These are phyloP conservation scores for Gymnopilus junonius DNA, from an alignment of 768 basidiomycete species.

Conservation along the genomic window DNA sequence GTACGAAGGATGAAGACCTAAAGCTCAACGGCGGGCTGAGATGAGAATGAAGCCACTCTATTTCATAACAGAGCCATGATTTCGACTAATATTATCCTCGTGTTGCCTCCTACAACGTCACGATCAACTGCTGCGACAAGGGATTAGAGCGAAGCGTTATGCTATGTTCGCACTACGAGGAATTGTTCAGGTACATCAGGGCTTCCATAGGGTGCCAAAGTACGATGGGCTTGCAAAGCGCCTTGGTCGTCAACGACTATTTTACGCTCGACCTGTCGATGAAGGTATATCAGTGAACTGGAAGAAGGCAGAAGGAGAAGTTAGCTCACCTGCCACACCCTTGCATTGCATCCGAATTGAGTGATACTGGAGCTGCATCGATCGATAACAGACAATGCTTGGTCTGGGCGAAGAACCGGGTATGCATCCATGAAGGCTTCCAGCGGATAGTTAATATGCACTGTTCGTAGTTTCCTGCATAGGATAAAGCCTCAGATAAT, in stretches of 20 bases:
- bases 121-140: background rate
- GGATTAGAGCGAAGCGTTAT: background rate
- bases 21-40: no score
- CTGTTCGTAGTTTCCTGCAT: constrained; percentile 50
- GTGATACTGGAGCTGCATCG: constrained; percentile 54
- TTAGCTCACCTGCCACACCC: constrained; percentile 67
- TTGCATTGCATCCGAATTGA: constrained; percentile 71
- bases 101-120: background rate
- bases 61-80: background rate
- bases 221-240: constrained; percentile 32
- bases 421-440: constrained; percentile 29
- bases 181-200: constrained; percentile 76
- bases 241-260: constrained; percentile 43
- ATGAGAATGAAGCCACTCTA: background rate
- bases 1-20: no score
- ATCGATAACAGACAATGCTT: constrained; percentile 49
- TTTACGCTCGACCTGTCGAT: constrained; percentile 48
- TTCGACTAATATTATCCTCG: background rate
- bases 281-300: background rate
- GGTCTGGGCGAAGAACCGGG: constrained; percentile 34
- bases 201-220: constrained; percentile 56
- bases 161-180: constrained; percentile 60
- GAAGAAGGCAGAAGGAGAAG: background rate
- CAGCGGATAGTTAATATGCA: constrained; percentile 64
- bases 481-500: constrained; percentile 45